Evolutionary conservation across 2,329 filamentous ascomycete species (phyloP).

Genomic region (Cladosporium sp.): DNA sequence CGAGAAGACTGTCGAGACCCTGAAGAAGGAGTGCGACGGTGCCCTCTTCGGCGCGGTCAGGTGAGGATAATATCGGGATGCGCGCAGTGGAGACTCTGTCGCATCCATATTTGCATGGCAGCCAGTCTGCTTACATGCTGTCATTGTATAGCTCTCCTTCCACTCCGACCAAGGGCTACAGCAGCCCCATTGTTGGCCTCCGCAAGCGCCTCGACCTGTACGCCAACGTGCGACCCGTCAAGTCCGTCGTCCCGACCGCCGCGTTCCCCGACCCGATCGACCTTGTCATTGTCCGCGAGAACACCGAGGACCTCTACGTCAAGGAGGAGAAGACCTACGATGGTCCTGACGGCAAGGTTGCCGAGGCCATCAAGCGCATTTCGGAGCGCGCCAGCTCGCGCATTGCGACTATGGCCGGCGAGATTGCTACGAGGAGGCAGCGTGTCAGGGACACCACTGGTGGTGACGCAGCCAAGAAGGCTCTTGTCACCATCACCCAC

Average conservation of each 20-base stretch:
- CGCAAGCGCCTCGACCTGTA: conserved; percentile 93
- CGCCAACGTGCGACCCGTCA: conserved; percentile 95
- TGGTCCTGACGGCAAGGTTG: conserved; percentile 69
- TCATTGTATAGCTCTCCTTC: conserved; percentile 60
- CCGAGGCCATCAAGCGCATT: conserved; percentile 97
- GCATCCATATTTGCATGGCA: background rate
- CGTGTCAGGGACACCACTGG: conserved; percentile 61
- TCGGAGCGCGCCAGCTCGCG: conserved; percentile 75
- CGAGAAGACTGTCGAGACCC: conserved; percentile 80
- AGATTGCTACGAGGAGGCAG: conserved; percentile 84
- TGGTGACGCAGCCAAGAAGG: conserved; percentile 56
- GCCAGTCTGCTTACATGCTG: conserved; percentile 21
- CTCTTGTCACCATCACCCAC: conserved; percentile 93
- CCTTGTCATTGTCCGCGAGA: conserved; percentile 96
- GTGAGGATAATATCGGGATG: conserved; percentile 24
- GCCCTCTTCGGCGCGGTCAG: conserved; percentile 92
- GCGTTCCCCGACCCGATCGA: conserved; percentile 61
- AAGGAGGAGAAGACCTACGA: conserved; percentile 89
- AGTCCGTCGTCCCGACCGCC: conserved; percentile 62
- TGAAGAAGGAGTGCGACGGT: conserved; percentile 87
- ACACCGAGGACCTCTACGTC: conserved; percentile 97
- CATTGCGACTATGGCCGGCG: conserved; percentile 88
- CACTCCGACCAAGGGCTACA: conserved; percentile 87
- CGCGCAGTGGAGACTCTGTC: conserved; percentile 27
- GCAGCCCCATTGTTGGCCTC: conserved; percentile 90